A percentile compares a stretch with the other conserved stretches of the same genome.
Conservation (phyloP, 345 rosid genomes). For the Lagerstroemia speciosa region DNA sequence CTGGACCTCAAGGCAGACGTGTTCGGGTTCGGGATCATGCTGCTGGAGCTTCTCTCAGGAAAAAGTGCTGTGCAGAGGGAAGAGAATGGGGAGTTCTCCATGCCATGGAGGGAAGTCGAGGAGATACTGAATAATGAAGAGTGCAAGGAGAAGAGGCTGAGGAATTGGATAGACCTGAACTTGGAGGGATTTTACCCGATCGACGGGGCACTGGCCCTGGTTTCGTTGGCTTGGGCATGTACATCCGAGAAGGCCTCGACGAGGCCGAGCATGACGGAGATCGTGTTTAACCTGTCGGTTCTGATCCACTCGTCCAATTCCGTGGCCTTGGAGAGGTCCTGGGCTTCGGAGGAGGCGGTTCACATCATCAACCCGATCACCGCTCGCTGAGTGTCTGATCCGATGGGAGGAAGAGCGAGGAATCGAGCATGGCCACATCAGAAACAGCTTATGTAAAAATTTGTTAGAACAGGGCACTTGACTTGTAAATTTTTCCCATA, state of each 20-base stretch:
- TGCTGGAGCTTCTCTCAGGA: constrained; percentile 51
- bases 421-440: background rate
- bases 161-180: constrained; percentile 46
- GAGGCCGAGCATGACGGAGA: constrained; percentile 59
- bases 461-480: background rate
- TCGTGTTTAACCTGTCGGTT: constrained; percentile 49
- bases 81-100: constrained; percentile 33
- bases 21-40: constrained; percentile 47
- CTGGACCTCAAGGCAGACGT: constrained; percentile 42
- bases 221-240: constrained; percentile 39
- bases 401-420: background rate
- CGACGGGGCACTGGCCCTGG: constrained; percentile 42
- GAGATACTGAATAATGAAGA: constrained; percentile 27
- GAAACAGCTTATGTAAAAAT: background rate
- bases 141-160: constrained; percentile 28
- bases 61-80: constrained; percentile 37
- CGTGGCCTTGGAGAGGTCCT: constrained; percentile 26
- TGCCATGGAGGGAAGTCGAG: constrained; percentile 36
- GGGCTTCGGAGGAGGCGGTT: constrained; percentile 32
- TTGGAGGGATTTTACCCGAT: constrained; percentile 39
- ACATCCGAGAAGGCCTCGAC: constrained; percentile 30
- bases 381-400: constrained; percentile 28
- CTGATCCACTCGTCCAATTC: constrained; percentile 26
- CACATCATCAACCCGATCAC: constrained; percentile 28
- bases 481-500: background rate